Evolutionary conservation across 768 basidiomycete genomes (phyloP), one percentile per base, ranked within the genome.

Genomic region (Vararia minispora): DNA sequence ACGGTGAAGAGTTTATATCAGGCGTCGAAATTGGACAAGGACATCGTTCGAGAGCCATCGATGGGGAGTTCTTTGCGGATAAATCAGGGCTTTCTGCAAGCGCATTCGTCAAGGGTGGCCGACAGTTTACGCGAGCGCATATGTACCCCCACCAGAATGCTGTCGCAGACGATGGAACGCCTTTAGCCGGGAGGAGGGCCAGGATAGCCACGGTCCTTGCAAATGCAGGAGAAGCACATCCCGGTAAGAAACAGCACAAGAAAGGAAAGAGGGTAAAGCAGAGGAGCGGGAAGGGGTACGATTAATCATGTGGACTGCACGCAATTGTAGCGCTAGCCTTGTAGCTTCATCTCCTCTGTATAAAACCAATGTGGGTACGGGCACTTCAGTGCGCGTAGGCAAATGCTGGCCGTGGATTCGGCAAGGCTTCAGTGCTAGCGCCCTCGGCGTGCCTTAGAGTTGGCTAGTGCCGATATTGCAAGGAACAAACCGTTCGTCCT

Each of bases 241-340:
- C 57, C 1, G 74, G 71, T 12, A 94, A 92, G 65, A 90, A 87
- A 55, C 78, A 77, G 47, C 84, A 89, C 64, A 95, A 89, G 61
- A 83, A 79, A 54, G 61, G 69, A 60, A 80, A 83, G 53, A 62
- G 79, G 33, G 73, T 72, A 33, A 98, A 98, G 62, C 84, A 92
- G 59, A 67, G 94, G 45, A 90, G 88, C 53, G 94, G 94, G 11
- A 82, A 75, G 52, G 94, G 94, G 17, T 98, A 97, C 50, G 94
- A 95, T 56, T 73, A 53, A 57, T 35, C 12, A 11, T 42, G n/a
- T n/a, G n/a, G n/a, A n/a, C n/a, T n/a, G 28, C 2, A 28, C 2
- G 11, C 18, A 2, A 20, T 39, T 10, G 14, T 28, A 14, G 10
- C 14, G 10, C 28, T 10, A 28, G 28, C 10, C 28, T 10, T 28